Base-by-base conservation (phyloP, 140 eudicot species). In the Senecio squalidus region DNA sequence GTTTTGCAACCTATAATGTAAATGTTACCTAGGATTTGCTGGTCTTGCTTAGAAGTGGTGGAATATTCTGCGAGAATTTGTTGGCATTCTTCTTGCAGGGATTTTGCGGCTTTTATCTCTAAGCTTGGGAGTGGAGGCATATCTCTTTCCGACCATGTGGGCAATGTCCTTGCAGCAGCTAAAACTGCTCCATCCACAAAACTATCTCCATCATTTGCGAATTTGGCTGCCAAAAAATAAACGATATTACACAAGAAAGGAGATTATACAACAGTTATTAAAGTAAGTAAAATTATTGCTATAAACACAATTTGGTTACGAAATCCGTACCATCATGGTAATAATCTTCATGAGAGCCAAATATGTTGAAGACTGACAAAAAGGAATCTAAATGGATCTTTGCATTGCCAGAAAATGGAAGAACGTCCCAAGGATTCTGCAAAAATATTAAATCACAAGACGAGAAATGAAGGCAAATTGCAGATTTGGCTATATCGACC, bases 341-440 rank as follows among this genome's bases (percentile, higher is more conserved):
- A 73, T 93, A 93, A 62, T 88, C 96, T 28, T 73, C 80, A 1
- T 83, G 86, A 56, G 85, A 81, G 23, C 96, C 99, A 28, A 85
- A 78, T 57, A 93, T 84, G 78, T 88, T 82, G 84, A 93, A 93
- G 59, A 84, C 95, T 49, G 99, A 93, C 79, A 93, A 82, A 76
- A 93, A 93, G 46, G 99, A 81, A 76, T 93, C 94, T 76, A 93
- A 57, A 76, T 93, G 96, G 66, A 93, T 71, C 74, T 41, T 69
- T 53, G 96, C 80, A 48, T 66, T 77, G 66, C 95, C 96, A 38
- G 96, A 82, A 78, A 93, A 88, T 8, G 83, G 80, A 44, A 93
- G 80, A 51, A 73, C 96, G 66, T 93, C 99, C 99, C 99, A 93
- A 22, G 99, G 99, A 78, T 93, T 93, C 99, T 93, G 90, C 82